phyloP scores from a whole-genome alignment of 192 early-diverging fungal species.

The Funneliformis geosporum region DNA sequence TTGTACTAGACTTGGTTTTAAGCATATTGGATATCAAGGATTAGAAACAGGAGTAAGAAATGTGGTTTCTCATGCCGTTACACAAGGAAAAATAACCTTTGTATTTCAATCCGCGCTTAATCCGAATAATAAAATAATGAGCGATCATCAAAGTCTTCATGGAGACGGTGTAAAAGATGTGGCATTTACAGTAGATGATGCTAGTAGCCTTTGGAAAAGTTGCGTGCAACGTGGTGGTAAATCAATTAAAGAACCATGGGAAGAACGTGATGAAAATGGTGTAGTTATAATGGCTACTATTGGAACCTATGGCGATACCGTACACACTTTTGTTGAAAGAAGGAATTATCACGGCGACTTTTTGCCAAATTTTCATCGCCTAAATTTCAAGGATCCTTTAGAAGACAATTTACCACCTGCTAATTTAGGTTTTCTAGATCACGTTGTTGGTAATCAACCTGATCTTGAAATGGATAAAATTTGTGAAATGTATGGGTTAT shows the following conservation, averaged over 20 bases:
- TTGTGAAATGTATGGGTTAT: slow-evolving; percentile 61
- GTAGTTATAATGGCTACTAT: slow-evolving; percentile 90
- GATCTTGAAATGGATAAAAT: slow-evolving; percentile 85
- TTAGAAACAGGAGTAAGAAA: slow-evolving; percentile 93
- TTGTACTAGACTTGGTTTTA: slow-evolving; percentile 90
- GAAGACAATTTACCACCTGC: slow-evolving; percentile 65
- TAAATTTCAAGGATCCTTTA: slow-evolving; percentile 55
- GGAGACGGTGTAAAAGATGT: slow-evolving; percentile 97
- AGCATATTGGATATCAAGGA: slow-evolving; percentile 89
- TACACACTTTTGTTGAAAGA: slow-evolving; percentile 93
- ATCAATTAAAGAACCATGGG: slow-evolving; percentile 76
- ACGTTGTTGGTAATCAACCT: slow-evolving; percentile 96
- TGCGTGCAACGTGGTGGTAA: slow-evolving; percentile 87
- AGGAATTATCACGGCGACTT: slow-evolving; percentile 81
- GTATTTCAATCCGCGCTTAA: slow-evolving; percentile 91
- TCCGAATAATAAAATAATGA: slow-evolving; percentile 73
- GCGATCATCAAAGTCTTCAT: slow-evolving; percentile 70
- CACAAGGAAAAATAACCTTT: slow-evolving; percentile 78
- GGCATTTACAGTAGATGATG: slow-evolving; percentile 89
- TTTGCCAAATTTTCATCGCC: slow-evolving; percentile 74
- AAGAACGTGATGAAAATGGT: slow-evolving; percentile 84
- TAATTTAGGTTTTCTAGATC: slow-evolving; percentile 78
- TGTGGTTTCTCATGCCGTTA: slow-evolving; percentile 83
- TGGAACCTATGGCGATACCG: slow-evolving; percentile 92
- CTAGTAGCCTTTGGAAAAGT: slow-evolving; percentile 71